These are phyloP conservation scores for Arthrobotrys iridis DNA, from an alignment of 2,329 filamentous ascomycete genomes.

Conservation along the genomic window DNA sequence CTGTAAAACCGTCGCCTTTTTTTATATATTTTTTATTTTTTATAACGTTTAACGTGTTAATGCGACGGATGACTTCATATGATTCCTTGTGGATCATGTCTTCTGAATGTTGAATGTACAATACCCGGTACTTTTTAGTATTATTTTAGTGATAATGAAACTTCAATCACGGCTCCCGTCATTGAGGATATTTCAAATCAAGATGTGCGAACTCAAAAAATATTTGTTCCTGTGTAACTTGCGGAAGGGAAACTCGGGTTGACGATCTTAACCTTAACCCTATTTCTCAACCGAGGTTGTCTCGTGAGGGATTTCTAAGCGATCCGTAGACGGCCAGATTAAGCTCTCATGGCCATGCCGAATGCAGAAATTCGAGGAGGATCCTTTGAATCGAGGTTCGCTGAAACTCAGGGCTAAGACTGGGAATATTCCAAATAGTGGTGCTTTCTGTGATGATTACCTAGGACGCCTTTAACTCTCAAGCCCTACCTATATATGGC, in stretches of 20 bases:
- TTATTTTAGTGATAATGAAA: constrained; percentile 7
- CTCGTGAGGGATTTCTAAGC: not conserved
- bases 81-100: not conserved
- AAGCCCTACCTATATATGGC: too few relatives aligned
- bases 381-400: not conserved
- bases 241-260: not conserved
- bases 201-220: not conserved
- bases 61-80: not conserved
- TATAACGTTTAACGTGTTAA: constrained; percentile 16
- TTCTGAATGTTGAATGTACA: not conserved
- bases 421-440: too few relatives aligned
- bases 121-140: constrained; percentile 20
- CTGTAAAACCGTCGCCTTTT: constrained; percentile 4
- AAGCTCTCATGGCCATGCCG: not conserved
- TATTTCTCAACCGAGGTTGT: constrained; percentile 19
- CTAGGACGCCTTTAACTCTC: too few relatives aligned
- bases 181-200: not conserved
- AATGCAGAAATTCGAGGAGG: not conserved
- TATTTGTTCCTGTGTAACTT: not conserved
- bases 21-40: not conserved
- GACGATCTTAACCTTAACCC: constrained; percentile 32
- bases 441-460: too few relatives aligned
- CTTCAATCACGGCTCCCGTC: not conserved
- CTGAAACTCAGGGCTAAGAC: too few relatives aligned
- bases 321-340: constrained; percentile 7